Percentiles rank a stretch among this genome's conserved stretches.
phyloP scores from a whole-genome alignment of 2,329 filamentous ascomycete species.

The Xylariaceae sp. region DNA sequence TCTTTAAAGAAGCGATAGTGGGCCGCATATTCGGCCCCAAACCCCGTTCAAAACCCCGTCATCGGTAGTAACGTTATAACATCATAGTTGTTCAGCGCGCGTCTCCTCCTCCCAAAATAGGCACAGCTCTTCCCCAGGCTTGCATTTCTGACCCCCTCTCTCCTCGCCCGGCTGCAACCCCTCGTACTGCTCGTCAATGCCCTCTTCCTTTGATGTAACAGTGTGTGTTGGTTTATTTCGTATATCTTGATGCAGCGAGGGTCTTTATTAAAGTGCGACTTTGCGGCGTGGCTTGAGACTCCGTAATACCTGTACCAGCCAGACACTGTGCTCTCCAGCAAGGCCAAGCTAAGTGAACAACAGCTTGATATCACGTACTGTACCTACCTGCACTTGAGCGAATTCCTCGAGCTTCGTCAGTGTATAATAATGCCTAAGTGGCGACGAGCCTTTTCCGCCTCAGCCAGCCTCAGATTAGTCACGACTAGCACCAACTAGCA shows the following conservation, averaged over 20 bases:
- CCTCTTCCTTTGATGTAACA: conserved; percentile 9
- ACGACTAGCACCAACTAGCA: conserved; percentile 3
- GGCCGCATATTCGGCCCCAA: conserved; percentile 12
- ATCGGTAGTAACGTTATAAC: conserved; percentile 17
- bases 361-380: not conserved
- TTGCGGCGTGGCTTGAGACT: conserved; percentile 19
- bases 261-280: conserved; percentile 14
- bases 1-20: conserved; percentile 18
- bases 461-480: too few species aligned
- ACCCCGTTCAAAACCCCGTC: conserved; percentile 8
- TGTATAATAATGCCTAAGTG: conserved; percentile 15
- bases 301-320: conserved; percentile 16
- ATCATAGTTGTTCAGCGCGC: conserved; percentile 25
- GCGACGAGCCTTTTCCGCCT: too few species aligned
- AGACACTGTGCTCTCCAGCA: conserved; percentile 14
- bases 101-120: conserved; percentile 28
- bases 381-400: conserved; percentile 10
- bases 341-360: conserved; percentile 6
- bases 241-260: conserved; percentile 10
- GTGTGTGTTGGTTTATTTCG: conserved; percentile 8
- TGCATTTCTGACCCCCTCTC: conserved; percentile 15
- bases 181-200: conserved; percentile 5
- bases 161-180: conserved; percentile 17
- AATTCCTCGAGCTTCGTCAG: not conserved
- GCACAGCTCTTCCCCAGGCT: conserved; percentile 16